phyloP scores from a whole-genome alignment of 2,329 filamentous ascomycete genomes.

The Fusarium neocosmosporiellum region DNA sequence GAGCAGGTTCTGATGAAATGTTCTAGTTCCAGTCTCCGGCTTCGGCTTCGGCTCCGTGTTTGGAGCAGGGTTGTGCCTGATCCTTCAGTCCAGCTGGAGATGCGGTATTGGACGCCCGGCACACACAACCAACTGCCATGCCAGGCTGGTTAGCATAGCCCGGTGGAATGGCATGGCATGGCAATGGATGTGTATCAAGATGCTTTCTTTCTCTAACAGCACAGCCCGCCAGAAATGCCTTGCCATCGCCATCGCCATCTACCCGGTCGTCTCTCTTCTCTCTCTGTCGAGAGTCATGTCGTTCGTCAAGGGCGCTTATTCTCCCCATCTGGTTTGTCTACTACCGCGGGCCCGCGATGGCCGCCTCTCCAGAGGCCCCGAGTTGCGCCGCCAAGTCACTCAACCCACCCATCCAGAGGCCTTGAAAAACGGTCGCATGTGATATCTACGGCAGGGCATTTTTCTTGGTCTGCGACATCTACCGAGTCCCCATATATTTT shows the following conservation, averaged over 20 bases:
- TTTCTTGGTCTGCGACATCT: not conserved
- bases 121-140: not conserved
- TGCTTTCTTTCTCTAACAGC: not conserved
- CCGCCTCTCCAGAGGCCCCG: not conserved
- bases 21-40: not conserved
- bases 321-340: conserved; percentile 38
- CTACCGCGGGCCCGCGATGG: conserved; percentile 23
- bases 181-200: not conserved
- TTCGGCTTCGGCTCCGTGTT: not conserved
- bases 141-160: not conserved
- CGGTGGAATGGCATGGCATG: not conserved
- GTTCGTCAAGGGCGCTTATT: conserved; percentile 37
- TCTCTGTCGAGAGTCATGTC: not conserved
- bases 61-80: not conserved
- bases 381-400: not conserved
- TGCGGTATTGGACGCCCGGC: not conserved
- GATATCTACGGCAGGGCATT: not conserved
- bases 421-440: not conserved
- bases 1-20: not conserved
- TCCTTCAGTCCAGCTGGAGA: conserved; percentile 6
- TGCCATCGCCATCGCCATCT: not conserved
- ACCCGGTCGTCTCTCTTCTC: not conserved
- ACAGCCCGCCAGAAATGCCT: conserved; percentile 29
- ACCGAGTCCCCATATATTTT: not conserved
- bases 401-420: too few relatives aligned